Conservation (phyloP, 345 rosid species). For the Gossypium stocksii region DNA sequence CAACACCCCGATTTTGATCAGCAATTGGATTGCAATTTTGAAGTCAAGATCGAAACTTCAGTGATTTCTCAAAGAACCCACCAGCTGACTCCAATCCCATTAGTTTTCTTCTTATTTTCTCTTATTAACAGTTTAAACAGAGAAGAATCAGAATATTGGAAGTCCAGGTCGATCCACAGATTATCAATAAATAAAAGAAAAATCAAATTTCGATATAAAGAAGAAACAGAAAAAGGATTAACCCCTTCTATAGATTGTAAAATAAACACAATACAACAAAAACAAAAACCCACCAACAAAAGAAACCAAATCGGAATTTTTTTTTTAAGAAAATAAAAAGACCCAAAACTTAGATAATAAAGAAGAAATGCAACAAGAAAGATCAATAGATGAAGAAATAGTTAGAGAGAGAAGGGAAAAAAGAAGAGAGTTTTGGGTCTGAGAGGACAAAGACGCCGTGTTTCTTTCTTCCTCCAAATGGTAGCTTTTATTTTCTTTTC, state of each 20-base stretch:
- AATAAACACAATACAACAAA: neutral
- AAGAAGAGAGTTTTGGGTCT: slow-evolving; percentile 8
- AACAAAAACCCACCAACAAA: neutral
- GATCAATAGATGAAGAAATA: slow-evolving; percentile 11
- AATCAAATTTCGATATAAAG: slow-evolving; percentile 1
- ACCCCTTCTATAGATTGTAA: neutral
- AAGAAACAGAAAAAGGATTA: neutral
- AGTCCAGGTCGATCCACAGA: slow-evolving; percentile 40
- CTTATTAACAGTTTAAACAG: slow-evolving; percentile 34
- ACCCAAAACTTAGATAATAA: slow-evolving; percentile 3
- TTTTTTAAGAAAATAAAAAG: neutral
- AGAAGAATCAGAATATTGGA: slow-evolving; percentile 29
- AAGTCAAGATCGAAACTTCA: slow-evolving; percentile 25
- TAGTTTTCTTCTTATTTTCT: slow-evolving; percentile 23
- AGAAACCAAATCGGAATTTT: neutral
- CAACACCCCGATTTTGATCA: slow-evolving; percentile 23
- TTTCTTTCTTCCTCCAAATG: slow-evolving; percentile 20
- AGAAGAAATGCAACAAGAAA: neutral
- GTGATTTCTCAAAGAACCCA: slow-evolving; percentile 26
- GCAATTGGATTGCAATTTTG: slow-evolving; percentile 16
- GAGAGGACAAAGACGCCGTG: slow-evolving; percentile 24
- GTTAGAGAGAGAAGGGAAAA: neutral
- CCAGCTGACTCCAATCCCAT: slow-evolving; percentile 77
- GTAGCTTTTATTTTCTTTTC: slow-evolving; percentile 4
- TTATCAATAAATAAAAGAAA: slow-evolving; percentile 15